Evolutionary conservation across 2,329 filamentous ascomycete species (phyloP).

Genomic region (Aspergillus fischeri): DNA sequence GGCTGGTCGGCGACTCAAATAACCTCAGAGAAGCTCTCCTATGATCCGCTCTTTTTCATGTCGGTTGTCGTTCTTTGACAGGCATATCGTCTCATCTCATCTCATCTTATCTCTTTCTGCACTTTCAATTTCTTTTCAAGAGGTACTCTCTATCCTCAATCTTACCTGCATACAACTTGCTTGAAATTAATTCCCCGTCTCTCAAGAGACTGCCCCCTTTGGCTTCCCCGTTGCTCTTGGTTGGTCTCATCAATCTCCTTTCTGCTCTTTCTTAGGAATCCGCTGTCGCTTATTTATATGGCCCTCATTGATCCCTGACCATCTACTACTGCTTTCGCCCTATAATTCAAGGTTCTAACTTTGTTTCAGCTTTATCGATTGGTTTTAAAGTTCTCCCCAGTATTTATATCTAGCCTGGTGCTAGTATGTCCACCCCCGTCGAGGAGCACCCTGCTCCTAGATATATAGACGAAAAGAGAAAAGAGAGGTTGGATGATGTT

Average conservation of each 20-base stretch:
- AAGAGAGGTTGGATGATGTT: constrained; percentile 20
- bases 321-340: background rate
- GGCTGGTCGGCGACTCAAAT: background rate
- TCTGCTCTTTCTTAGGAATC: background rate
- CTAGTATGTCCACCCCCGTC: constrained; percentile 34
- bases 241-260: background rate
- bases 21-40: background rate
- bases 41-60: background rate
- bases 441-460: constrained; percentile 26
- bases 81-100: background rate
- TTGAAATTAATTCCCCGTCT: background rate
- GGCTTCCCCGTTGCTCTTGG: background rate
- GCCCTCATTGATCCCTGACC: background rate
- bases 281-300: background rate
- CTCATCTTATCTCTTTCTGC: background rate
- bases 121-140: background rate
- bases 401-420: constrained; percentile 19
- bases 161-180: background rate
- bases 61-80: background rate
- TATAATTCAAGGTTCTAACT: background rate
- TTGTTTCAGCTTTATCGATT: constrained; percentile 1
- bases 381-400: background rate
- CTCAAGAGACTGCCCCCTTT: background rate
- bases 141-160: background rate
- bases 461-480: constrained; percentile 24